phyloP scores from a whole-genome alignment of 1,284 basidiomycete species.

The Rhizoctonia solani region DNA sequence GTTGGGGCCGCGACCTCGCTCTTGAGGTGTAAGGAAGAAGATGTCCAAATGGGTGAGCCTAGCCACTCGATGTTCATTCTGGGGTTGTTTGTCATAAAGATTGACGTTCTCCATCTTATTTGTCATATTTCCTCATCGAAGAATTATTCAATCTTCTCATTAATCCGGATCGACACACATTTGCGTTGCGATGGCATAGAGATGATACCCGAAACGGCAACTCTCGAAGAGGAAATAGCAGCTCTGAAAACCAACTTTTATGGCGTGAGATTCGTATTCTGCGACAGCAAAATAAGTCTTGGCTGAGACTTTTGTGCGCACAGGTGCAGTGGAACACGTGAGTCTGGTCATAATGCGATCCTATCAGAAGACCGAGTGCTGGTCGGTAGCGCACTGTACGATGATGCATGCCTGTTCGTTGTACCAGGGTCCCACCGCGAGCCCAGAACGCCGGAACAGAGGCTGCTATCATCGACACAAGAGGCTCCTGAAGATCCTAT shows the following conservation, averaged over 20 bases:
- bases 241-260: slow-evolving; percentile 66
- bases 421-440: slow-evolving; percentile 71
- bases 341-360: slow-evolving; percentile 41
- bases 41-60: slow-evolving; percentile 73
- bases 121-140: slow-evolving; percentile 46
- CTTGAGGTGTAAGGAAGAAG: slow-evolving; percentile 59
- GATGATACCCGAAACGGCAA: slow-evolving; percentile 71
- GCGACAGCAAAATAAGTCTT: background rate
- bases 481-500: slow-evolving; percentile 62
- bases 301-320: background rate
- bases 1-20: slow-evolving; percentile 56
- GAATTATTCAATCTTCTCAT: slow-evolving; percentile 82
- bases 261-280: slow-evolving; percentile 55
- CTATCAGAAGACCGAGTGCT: background rate
- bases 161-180: slow-evolving; percentile 68
- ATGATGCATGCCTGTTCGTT: slow-evolving; percentile 73
- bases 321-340: slow-evolving; percentile 86
- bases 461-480: slow-evolving; percentile 58
- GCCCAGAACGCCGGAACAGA: slow-evolving; percentile 64
- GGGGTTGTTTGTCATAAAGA: background rate
- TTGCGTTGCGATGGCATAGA: slow-evolving; percentile 81
- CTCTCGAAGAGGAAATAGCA: slow-evolving; percentile 63
- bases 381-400: slow-evolving; percentile 63
- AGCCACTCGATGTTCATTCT: slow-evolving; percentile 38
- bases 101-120: background rate